Evolutionary conservation across 768 basidiomycete species (phyloP).

Genomic region (Mrakia gelida): DNA sequence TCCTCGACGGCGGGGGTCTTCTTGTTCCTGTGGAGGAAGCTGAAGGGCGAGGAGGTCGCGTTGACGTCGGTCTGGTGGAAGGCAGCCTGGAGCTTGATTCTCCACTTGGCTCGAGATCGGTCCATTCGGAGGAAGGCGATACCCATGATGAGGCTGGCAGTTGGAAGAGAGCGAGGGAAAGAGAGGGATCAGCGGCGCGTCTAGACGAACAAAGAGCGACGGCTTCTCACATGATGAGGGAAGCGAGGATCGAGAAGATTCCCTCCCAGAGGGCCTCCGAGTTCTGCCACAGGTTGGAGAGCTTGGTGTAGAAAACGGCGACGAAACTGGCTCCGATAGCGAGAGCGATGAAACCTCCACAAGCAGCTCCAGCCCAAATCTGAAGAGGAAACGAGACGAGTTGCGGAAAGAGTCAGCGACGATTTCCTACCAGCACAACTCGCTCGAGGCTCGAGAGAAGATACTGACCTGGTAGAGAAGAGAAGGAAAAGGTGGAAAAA

Average conservation of each 20-base stretch:
- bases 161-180: no score
- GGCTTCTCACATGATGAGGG: slow-evolving; percentile 59
- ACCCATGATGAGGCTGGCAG: slow-evolving; percentile 60
- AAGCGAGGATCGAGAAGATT: slow-evolving; percentile 48
- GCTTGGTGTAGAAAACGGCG: slow-evolving; percentile 90
- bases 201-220: no score
- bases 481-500: not conserved
- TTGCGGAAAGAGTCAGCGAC: no score
- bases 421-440: not conserved
- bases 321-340: slow-evolving; percentile 75
- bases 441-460: not conserved
- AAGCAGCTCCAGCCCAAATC: slow-evolving; percentile 69
- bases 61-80: slow-evolving; percentile 51
- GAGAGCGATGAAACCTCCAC: slow-evolving; percentile 44
- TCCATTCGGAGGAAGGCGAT: slow-evolving; percentile 94
- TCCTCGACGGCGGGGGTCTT: slow-evolving; percentile 24
- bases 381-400: slow-evolving; percentile 40
- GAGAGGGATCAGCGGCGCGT: no score
- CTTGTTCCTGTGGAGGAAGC: not conserved
- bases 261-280: slow-evolving; percentile 91
- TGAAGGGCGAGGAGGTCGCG: slow-evolving; percentile 26
- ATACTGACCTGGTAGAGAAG: not conserved
- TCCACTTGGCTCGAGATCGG: slow-evolving; percentile 88
- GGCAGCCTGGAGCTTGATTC: slow-evolving; percentile 74
- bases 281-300: slow-evolving; percentile 73